Evolutionary conservation across 1,139 yeast species (phyloP), one percentile per base, ranked within the genome.

Genomic region (Suhomyces ambrosiae): DNA sequence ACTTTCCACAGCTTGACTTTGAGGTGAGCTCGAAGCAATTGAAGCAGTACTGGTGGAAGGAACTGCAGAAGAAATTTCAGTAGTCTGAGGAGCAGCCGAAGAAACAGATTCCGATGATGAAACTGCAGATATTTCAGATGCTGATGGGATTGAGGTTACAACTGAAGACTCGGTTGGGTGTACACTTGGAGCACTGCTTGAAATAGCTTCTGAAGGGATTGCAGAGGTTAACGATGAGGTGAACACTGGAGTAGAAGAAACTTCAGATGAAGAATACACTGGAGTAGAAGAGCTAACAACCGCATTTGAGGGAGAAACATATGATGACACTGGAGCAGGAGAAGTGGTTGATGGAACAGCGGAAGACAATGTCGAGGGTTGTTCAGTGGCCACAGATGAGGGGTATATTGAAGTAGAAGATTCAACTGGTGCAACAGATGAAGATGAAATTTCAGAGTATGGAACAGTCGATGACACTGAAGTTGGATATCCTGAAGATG

Each of bases 1-100:
- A 12, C 51, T 23, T 44, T 15, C 23, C 43, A 40, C 35, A 38
- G 27, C 39, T 35, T 23, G 32, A 27, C 28, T 42, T 27, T 33
- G 41, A 23, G 38, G 44, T 35, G 33, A 39, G 30, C n/a, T n/a
- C n/a, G n/a, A n/a, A n/a, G 23, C 30, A 17, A 22, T 15, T 7
- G 12, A 31, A 13, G 32, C n/a, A 7, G 30, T 26, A 16, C 15
- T 27, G 17, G 37, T 22, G 12, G 35, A 18, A 9, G 25, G 19
- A 17, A 25, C 22, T 10, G 15, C 33, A 2, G 38, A 26, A 24
- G 32, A 6, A n/a, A 6, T 2, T 5, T 19, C 27, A 24, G 22
- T 4, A 11, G 33, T 23, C 22, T 16, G 12, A 23, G 21, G 17
- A 14, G 31, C 5, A 12, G 18, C 30, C 8, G 38, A 7, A 22